Evolutionary conservation across 768 basidiomycete species (phyloP), one percentile per base, ranked within the genome.

Genomic region (Russula virescens): DNA sequence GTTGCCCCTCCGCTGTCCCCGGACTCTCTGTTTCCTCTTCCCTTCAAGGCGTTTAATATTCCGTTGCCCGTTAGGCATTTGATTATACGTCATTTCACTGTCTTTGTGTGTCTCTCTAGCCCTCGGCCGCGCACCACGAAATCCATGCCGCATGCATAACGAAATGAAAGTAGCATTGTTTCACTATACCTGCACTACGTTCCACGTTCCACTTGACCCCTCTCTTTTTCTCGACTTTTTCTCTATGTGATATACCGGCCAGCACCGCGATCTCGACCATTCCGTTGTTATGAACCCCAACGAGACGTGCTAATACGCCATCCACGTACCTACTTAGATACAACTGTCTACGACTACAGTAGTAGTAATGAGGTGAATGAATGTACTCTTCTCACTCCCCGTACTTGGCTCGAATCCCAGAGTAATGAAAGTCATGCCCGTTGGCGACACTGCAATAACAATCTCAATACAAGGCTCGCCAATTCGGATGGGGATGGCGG

Each of bases 101-200:
- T 51, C 28, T 43, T 56, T 19, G 43, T 64, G 49, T 64, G 65
- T 66, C 19, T 61, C 43, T 38, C 26, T 66, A 47, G 52, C 26
- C 57, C 16, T 31, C 40, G 61, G 10, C 38, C 58, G 18, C 63
- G 21, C 58, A 48, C 46, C 47, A 31, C 31, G 31, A 31, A 48
- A 58, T 48, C 35, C 63, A 64, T 60, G 58, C 53, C 63, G 53
- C 62, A 63, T 45, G 40, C 62, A 63, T 63, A 28, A 64, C 42
- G 58, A 56, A 31, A 50, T 26, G 55, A 64, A 64, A 60, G 40
- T 35, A 48, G 45, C 58, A 60, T 43, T 54, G 52, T 64, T 58
- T 60, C 53, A 43, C 47, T 19, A 60, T 64, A 64, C 63, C 57
- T 60, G 57, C 58, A 58, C 53, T 59, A 54, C 46, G 21, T 47